Evolutionary conservation across 306 rosid genomes (phyloP), one percentile per base, ranked within the genome.

Genomic region (Castanea mollissima): DNA sequence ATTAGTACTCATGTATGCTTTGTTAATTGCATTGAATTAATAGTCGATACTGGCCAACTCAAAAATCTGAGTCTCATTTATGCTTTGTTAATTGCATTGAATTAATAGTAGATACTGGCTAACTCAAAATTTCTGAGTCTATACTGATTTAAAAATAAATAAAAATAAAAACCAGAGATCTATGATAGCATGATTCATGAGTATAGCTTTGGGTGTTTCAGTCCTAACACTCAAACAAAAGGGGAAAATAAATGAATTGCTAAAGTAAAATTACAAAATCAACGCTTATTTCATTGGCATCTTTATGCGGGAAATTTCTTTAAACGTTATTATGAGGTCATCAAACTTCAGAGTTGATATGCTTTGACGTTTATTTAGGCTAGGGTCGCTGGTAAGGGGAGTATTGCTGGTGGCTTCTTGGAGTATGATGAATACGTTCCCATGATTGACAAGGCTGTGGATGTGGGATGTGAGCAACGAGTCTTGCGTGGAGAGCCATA

Each of bases 371-470:
- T 84, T 84, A 65, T 84, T 63, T 88, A 93, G 98, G 91, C 91
- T 80, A 93, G 93, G 76, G 79, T 80, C 55, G 82, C 64, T 74
- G 88, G 85, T 62, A 88, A 79, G 83, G 81, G 79, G 57, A 74
- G 76, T 62, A 78, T 20, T 76, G 52, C 79, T 16, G 69, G 78
- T 15, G 82, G 85, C 20, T 72, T 91, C 65, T 75, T 86, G 1
- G 98, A 88, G 81, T 85, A 87, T 56, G 97, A 91, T 78, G 97
- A 91, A 79, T 80, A 79, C 60, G 89, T 93, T 80, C 98, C 98
- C 76, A 88, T 93, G 89, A 88, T 93, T 81, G 98, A 93, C 88
- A 93, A 93, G 89, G 91, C 90, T 72, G 96, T 92, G 9, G 98
- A 90, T 76, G 77, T 85, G 51, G 87, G 74, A 59, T 90, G 91